phyloP scores from a whole-genome alignment of 306 rosid species.

The Quercus variabilis region DNA sequence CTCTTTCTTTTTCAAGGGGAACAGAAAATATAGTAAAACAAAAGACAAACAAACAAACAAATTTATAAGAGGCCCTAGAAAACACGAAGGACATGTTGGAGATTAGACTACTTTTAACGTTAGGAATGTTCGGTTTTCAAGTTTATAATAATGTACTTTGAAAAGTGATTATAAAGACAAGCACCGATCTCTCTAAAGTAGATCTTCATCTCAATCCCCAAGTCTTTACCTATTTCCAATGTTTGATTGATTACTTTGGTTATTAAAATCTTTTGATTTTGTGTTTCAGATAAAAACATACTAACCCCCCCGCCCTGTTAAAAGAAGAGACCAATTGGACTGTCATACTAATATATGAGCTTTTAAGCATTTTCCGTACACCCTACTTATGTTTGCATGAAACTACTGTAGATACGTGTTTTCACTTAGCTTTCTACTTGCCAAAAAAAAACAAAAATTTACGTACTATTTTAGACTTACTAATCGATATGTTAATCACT shows the following conservation, averaged over 20 bases:
- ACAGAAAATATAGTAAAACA: background rate
- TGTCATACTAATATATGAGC: conserved; percentile 11
- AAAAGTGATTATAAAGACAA: conserved; percentile 70
- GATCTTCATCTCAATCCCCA: conserved; percentile 45
- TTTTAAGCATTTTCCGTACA: conserved; percentile 26
- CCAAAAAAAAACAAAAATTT: too few species aligned
- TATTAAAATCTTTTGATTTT: conserved; percentile 40
- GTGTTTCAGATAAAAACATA: conserved; percentile 22
- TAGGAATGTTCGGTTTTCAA: conserved; percentile 62
- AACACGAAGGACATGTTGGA: conserved; percentile 40
- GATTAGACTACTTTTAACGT: conserved; percentile 70
- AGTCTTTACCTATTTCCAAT: conserved; percentile 75
- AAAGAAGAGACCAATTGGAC: conserved; percentile 45
- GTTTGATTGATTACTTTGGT: conserved; percentile 56
- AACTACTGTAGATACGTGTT: conserved; percentile 10
- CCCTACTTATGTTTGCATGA: conserved; percentile 2
- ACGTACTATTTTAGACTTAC: background rate
- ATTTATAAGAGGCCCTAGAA: conserved; percentile 27
- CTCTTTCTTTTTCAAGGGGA: background rate
- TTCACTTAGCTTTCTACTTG: background rate
- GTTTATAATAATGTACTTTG: conserved; percentile 30
- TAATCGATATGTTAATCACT: background rate
- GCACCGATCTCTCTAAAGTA: conserved; percentile 49
- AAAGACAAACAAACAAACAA: background rate
- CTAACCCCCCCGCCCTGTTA: conserved; percentile 33